phyloP scores from a whole-genome alignment of 495 filamentous ascomycete genomes.

The Podospora pseudoanserina region DNA sequence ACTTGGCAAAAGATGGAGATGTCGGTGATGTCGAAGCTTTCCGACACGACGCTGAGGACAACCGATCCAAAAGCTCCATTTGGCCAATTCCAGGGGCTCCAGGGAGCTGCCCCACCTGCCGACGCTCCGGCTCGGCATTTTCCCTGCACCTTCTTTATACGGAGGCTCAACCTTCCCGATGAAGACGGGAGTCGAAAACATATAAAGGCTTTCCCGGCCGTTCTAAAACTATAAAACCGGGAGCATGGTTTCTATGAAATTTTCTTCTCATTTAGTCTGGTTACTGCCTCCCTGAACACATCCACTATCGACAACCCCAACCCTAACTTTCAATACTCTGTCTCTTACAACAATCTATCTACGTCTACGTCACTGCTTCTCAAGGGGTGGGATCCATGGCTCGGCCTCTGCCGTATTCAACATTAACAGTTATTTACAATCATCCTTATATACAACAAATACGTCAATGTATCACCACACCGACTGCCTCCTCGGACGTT shows the following conservation, averaged over 20 bases:
- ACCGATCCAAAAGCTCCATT: constrained; percentile 24
- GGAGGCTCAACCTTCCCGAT: neutral
- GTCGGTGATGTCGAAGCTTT: neutral
- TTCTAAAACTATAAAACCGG: no score
- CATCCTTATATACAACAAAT: neutral
- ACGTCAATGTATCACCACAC: constrained; percentile 22
- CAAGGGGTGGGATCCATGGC: neutral
- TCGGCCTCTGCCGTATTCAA: neutral
- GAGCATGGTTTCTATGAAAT: neutral
- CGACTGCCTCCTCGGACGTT: constrained; percentile 18
- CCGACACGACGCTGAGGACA: constrained; percentile 21
- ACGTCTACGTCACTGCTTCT: neutral
- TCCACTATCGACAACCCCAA: neutral
- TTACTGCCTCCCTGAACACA: neutral
- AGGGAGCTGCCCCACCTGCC: constrained; percentile 26
- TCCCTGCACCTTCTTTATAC: neutral
- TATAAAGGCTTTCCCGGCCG: no score
- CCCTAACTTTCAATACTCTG: neutral
- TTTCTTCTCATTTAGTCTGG: neutral
- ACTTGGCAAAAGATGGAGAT: neutral
- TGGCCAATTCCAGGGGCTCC: constrained; percentile 20
- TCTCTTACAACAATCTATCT: neutral
- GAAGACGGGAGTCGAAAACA: no score
- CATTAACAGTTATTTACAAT: neutral
- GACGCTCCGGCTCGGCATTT: constrained; percentile 23